A percentile compares a stretch with the other conserved stretches of the same genome.
Evolutionary conservation across 2,329 filamentous ascomycete genomes (phyloP).

Genomic region (Tolypocladium sp.): DNA sequence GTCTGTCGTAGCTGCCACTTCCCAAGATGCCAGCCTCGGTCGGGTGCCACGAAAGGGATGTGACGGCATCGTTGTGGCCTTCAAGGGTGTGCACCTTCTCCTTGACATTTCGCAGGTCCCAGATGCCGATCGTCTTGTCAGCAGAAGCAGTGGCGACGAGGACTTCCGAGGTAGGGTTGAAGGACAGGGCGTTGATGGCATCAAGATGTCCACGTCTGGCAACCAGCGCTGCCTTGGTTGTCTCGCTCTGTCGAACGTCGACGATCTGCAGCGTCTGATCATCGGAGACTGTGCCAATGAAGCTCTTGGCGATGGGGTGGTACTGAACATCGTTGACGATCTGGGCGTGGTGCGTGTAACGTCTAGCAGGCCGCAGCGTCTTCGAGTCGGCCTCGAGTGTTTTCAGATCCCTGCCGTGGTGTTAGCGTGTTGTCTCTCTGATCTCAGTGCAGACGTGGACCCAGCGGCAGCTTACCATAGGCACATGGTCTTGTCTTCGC

Average conservation of each 20-base stretch:
- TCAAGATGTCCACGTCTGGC: constrained; percentile 72
- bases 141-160: constrained; percentile 88
- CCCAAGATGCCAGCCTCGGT: constrained; percentile 81
- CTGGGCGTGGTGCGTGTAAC: constrained; percentile 79
- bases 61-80: constrained; percentile 82
- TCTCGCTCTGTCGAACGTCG: constrained; percentile 65
- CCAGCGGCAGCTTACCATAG: constrained; percentile 57
- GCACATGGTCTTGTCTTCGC: constrained; percentile 83
- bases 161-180: constrained; percentile 86
- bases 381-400: constrained; percentile 62
- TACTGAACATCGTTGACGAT: constrained; percentile 97
- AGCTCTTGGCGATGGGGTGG: constrained; percentile 74
- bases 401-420: constrained; percentile 61
- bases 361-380: constrained; percentile 59
- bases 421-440: not conserved
- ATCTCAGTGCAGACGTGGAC: not conserved
- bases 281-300: constrained; percentile 91
- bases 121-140: constrained; percentile 90
- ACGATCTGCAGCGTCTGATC: constrained; percentile 89
- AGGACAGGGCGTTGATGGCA: constrained; percentile 91
- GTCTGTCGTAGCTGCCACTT: constrained; percentile 84
- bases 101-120: constrained; percentile 88
- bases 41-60: constrained; percentile 90
- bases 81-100: constrained; percentile 84
- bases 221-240: constrained; percentile 57